Evolutionary conservation across 2,329 filamentous ascomycete genomes (phyloP).

Genomic region (Ophiostoma perfectum): DNA sequence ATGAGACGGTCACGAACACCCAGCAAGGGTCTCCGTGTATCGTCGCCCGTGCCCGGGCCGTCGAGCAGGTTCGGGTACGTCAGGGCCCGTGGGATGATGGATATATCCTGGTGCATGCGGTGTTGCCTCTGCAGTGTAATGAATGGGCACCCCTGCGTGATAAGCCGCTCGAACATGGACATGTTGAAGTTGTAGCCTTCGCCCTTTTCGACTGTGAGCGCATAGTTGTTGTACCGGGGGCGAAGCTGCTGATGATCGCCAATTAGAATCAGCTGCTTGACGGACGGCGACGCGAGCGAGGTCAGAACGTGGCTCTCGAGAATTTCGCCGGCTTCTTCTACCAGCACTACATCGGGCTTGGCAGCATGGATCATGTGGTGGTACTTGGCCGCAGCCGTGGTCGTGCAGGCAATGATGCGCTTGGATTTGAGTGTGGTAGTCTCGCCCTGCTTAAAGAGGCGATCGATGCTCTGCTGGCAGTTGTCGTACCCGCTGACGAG

Average conservation of each 20-base stretch:
- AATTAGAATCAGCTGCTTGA: conserved; percentile 62
- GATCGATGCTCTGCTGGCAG: conserved; percentile 38
- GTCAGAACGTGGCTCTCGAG: conserved; percentile 63
- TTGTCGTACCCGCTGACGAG: conserved; percentile 40
- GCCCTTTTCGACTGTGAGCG: conserved; percentile 56
- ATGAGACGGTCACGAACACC: conserved; percentile 57
- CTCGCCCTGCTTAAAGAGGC: conserved; percentile 41
- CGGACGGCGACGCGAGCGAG: conserved; percentile 45
- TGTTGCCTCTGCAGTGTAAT: conserved; percentile 57
- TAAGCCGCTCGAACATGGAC: conserved; percentile 64
- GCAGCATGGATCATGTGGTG: conserved; percentile 48
- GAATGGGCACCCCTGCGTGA: conserved; percentile 50
- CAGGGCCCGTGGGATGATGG: conserved; percentile 49
- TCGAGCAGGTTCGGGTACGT: conserved; percentile 60
- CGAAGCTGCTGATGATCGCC: conserved; percentile 70
- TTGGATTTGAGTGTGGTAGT: conserved; percentile 45
- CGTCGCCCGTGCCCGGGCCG: conserved; percentile 41
- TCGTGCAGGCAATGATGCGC: conserved; percentile 64
- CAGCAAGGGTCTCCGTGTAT: conserved; percentile 40
- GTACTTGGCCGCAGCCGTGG: conserved; percentile 63
- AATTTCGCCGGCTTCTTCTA: conserved; percentile 71
- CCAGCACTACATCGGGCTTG: conserved; percentile 54
- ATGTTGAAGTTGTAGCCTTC: conserved; percentile 61
- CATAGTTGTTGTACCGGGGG: conserved; percentile 59
- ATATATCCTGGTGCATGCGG: conserved; percentile 65